Evolutionary conservation across 2,329 filamentous ascomycete genomes (phyloP).

Genomic region (Aspergillus melleus): DNA sequence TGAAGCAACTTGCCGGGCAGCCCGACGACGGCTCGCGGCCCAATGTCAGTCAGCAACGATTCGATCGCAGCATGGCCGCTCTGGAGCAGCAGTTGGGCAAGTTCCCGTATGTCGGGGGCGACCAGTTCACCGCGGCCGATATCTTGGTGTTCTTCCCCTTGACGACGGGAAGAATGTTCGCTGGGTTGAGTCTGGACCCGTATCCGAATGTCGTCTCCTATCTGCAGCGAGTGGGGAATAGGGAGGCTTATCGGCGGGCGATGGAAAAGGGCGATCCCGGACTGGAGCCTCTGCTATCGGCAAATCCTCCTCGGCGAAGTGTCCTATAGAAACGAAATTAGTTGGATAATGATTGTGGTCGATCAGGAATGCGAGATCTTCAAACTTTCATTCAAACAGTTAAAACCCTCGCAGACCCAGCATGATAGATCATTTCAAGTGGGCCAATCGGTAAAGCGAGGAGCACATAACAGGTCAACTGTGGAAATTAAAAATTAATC

Average conservation of each 20-base stretch:
- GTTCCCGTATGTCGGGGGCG: neutral
- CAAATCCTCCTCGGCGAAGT: neutral
- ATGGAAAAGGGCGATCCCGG: neutral
- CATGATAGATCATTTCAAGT: too few species aligned
- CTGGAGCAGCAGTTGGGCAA: neutral
- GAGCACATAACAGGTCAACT: too few species aligned
- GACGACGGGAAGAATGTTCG: neutral
- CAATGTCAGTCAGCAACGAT: neutral
- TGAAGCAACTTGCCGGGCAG: neutral
- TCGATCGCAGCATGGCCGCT: neutral
- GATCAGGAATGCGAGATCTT: too few species aligned
- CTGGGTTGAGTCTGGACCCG: neutral
- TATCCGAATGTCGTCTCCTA: neutral
- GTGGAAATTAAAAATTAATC: too few species aligned
- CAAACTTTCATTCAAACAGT: too few species aligned
- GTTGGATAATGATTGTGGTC: too few species aligned
- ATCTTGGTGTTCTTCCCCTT: neutral
- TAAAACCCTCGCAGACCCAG: too few species aligned
- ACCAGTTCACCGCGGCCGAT: neutral
- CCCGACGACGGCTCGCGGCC: neutral
- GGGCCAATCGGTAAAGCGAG: too few species aligned
- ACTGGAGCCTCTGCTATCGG: neutral
- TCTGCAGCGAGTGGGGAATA: neutral
- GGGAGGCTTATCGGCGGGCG: neutral
- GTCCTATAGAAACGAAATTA: neutral